A percentile compares a stretch with the other conserved stretches of the same genome.
These are phyloP conservation scores for Peronospora tabacina DNA, from an alignment of 352 stramenopile genomes.

Conservation along the genomic window DNA sequence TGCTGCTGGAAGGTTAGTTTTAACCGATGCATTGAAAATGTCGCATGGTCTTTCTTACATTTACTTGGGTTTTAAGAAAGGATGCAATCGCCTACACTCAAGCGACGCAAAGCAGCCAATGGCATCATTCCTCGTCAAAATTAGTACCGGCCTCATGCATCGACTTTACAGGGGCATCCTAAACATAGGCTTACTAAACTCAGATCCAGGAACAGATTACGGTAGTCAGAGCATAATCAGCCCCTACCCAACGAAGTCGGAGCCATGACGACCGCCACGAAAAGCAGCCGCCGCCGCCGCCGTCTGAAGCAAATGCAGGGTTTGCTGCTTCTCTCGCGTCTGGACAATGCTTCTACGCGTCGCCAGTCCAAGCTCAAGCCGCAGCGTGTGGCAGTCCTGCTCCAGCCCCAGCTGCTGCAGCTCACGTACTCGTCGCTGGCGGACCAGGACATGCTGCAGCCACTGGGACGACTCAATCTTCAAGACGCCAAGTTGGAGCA, in stretches of 20 bases:
- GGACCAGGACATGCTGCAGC: slow-evolving; percentile 61
- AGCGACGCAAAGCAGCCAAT: neutral
- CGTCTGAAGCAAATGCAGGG: slow-evolving; percentile 81
- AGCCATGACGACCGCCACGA: slow-evolving; percentile 37
- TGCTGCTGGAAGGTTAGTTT: no score
- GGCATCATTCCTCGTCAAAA: neutral
- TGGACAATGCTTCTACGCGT: slow-evolving; percentile 23
- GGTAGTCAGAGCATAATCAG: slow-evolving; percentile 7
- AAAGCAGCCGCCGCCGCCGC: slow-evolving; percentile 44
- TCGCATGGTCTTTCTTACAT: no score
- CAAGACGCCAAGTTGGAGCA: slow-evolving; percentile 61
- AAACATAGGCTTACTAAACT: neutral
- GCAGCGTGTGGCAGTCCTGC: slow-evolving; percentile 48
- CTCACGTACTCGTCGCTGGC: slow-evolving; percentile 59
- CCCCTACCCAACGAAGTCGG: neutral
- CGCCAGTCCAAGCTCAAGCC: slow-evolving; percentile 25
- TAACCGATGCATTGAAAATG: no score
- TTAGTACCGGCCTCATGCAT: neutral
- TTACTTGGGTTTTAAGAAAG: no score
- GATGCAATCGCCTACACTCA: neutral
- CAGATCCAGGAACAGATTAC: slow-evolving; percentile 2
- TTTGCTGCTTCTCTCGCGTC: slow-evolving; percentile 49
- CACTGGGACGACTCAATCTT: slow-evolving; percentile 55
- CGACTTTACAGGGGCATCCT: neutral
- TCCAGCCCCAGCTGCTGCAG: slow-evolving; percentile 62